Evolutionary conservation across 1,139 yeast genomes (phyloP).

Genomic region (Kurtzmaniella quercitrusa): DNA sequence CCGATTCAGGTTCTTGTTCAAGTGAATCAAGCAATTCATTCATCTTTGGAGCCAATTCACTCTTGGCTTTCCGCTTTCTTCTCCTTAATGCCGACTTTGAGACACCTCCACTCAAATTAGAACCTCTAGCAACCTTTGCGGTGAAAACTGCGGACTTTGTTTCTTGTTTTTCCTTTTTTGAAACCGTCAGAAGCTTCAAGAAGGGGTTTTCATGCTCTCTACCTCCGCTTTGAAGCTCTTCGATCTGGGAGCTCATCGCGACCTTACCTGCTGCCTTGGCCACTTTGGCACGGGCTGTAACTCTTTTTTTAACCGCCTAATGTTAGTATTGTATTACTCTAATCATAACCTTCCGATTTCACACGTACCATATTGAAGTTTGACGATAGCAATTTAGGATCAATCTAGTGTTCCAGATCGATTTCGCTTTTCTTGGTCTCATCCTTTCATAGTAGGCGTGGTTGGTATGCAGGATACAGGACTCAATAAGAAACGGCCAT

Average conservation of each 20-base stretch:
- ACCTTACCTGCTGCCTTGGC: slow-evolving; percentile 18
- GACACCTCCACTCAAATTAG: slow-evolving; percentile 37
- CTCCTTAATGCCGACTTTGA: slow-evolving; percentile 65
- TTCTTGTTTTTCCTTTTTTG: slow-evolving; percentile 52
- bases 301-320: slow-evolving; percentile 37
- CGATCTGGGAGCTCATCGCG: slow-evolving; percentile 20
- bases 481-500: too few relatives aligned
- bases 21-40: slow-evolving; percentile 55
- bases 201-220: slow-evolving; percentile 46
- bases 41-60: slow-evolving; percentile 63
- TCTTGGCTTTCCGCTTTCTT: slow-evolving; percentile 59
- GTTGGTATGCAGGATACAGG: too few relatives aligned
- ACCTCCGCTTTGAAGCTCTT: slow-evolving; percentile 21
- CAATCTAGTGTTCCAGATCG: too few relatives aligned
- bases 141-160: slow-evolving; percentile 29
- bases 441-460: too few relatives aligned
- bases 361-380: slow-evolving; percentile 9
- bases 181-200: slow-evolving; percentile 48
- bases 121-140: slow-evolving; percentile 28
- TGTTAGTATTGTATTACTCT: neutral
- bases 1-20: slow-evolving; percentile 22
- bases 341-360: too few relatives aligned
- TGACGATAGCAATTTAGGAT: too few relatives aligned
- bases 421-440: too few relatives aligned
- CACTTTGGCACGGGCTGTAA: slow-evolving; percentile 33